A percentile compares a stretch with the other conserved stretches of the same genome.
phyloP scores from a whole-genome alignment of 2,329 filamentous ascomycete genomes.

The Colletotrichum sp. region DNA sequence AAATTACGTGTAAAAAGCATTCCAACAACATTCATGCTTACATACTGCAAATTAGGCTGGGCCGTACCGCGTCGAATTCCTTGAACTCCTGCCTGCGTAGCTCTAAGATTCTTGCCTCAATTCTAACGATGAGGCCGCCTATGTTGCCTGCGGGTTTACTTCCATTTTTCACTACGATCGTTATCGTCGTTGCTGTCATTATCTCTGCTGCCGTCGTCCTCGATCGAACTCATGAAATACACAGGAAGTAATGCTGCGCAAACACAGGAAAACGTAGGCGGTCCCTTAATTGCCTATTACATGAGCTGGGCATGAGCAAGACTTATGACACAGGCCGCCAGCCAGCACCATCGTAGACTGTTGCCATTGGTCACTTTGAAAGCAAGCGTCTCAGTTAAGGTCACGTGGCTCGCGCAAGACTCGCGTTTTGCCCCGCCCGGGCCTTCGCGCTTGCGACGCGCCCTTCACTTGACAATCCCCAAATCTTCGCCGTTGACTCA shows the following conservation, averaged over 20 bases:
- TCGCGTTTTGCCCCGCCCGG: not conserved
- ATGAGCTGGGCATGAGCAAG: not conserved
- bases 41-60: not conserved
- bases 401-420: slow-evolving; percentile 6
- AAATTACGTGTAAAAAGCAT: not conserved
- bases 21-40: not conserved
- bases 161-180: not conserved
- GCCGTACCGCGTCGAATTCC: not conserved
- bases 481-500: not conserved
- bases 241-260: not conserved
- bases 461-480: slow-evolving; percentile 17
- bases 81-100: not conserved
- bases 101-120: not conserved
- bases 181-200: not conserved
- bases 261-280: not conserved
- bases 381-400: not conserved
- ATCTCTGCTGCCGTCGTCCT: not conserved
- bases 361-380: not conserved
- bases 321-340: not conserved
- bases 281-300: not conserved
- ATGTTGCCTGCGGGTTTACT: not conserved
- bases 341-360: not conserved
- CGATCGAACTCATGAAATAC: not conserved
- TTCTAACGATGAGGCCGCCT: not conserved
- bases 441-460: slow-evolving; percentile 9